phyloP scores from a whole-genome alignment of 2,329 filamentous ascomycete species.

The Aspergillus ruber region DNA sequence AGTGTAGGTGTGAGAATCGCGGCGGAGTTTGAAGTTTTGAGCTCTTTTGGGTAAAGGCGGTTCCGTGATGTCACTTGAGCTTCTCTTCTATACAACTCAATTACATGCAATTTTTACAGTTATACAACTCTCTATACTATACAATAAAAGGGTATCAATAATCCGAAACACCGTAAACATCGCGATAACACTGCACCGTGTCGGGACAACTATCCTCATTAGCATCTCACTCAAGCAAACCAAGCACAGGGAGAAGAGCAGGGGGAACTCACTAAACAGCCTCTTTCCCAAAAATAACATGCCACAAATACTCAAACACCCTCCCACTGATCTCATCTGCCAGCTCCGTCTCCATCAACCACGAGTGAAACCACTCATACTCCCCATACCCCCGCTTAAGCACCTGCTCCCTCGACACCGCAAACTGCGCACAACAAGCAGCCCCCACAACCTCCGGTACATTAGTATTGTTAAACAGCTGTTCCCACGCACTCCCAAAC shows the following conservation, averaged over 20 bases:
- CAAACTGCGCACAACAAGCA: slow-evolving; percentile 61
- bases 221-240: slow-evolving; percentile 1
- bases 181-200: slow-evolving; percentile 18
- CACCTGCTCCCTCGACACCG: slow-evolving; percentile 50
- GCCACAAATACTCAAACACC: slow-evolving; percentile 61
- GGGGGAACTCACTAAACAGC: slow-evolving; percentile 37
- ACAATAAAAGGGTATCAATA: neutral
- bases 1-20: neutral
- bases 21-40: slow-evolving; percentile 6
- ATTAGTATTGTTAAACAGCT: slow-evolving; percentile 24
- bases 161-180: slow-evolving; percentile 17
- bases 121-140: neutral
- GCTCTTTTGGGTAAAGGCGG: slow-evolving; percentile 11
- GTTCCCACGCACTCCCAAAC: slow-evolving; percentile 22
- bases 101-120: neutral
- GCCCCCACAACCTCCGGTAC: slow-evolving; percentile 48
- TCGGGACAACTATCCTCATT: slow-evolving; percentile 18
- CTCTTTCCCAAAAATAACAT: slow-evolving; percentile 46
- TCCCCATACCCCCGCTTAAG: slow-evolving; percentile 42
- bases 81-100: slow-evolving; percentile 2
- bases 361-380: slow-evolving; percentile 52
- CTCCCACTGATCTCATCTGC: slow-evolving; percentile 53
- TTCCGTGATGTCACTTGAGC: slow-evolving; percentile 15
- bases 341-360: slow-evolving; percentile 51
- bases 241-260: no score